Conservation (phyloP, 176 grass and related monocot species). For the Carex cristatella region DNA sequence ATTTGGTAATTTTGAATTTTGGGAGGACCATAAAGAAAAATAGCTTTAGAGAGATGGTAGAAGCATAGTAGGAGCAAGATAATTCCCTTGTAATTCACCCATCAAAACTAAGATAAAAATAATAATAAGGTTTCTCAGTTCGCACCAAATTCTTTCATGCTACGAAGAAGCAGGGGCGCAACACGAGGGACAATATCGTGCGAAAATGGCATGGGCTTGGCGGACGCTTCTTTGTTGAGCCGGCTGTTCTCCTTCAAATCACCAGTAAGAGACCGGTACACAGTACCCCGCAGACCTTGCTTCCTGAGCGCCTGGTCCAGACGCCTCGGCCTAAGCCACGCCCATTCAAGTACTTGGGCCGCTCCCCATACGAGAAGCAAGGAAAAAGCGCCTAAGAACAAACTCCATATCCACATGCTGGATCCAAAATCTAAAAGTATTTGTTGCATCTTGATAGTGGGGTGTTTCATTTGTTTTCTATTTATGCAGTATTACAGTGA, state of each 20-base stretch:
- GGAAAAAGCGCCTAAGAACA: constrained; percentile 4
- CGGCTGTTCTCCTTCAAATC: constrained; percentile 29
- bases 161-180: constrained; percentile 32
- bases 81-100: not conserved
- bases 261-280: constrained; percentile 37
- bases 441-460: not conserved
- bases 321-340: constrained; percentile 50
- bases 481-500: not conserved
- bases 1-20: not conserved
- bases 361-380: constrained; percentile 33
- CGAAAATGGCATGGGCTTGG: constrained; percentile 43
- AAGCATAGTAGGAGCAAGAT: not conserved
- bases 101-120: not conserved
- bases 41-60: not conserved
- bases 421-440: not conserved
- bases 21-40: not conserved
- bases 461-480: not conserved
- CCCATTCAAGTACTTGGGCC: constrained; percentile 38
- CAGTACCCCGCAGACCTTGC: constrained; percentile 55
- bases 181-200: constrained; percentile 44
- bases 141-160: constrained; percentile 56
- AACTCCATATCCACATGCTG: constrained; percentile 6
- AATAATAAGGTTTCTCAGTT: not conserved
- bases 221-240: constrained; percentile 45
- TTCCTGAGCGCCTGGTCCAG: constrained; percentile 32